These are phyloP conservation scores for Nigrospora osmanthi DNA, from an alignment of 2,329 filamentous ascomycete species.

Conservation along the genomic window DNA sequence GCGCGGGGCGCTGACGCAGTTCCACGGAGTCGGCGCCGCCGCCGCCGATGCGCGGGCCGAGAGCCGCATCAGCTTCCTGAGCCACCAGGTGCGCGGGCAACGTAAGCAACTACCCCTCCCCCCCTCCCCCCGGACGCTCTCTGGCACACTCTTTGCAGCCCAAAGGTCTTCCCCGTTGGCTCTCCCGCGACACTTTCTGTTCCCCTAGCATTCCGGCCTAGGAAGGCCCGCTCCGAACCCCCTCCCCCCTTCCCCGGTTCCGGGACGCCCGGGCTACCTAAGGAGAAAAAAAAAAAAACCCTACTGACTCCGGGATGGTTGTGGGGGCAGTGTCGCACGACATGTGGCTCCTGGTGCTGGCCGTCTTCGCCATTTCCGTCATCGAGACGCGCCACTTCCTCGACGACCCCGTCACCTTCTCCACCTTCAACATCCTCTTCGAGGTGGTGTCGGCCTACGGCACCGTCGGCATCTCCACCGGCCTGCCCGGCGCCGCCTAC, in stretches of 20 bases:
- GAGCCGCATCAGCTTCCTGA: conserved; percentile 39
- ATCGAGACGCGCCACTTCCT: conserved; percentile 51
- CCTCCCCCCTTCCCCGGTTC: too few relatives aligned
- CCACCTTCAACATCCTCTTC: conserved; percentile 53
- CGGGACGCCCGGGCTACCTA: too few relatives aligned
- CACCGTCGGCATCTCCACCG: conserved; percentile 53
- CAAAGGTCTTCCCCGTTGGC: too few relatives aligned
- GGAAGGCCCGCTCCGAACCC: too few relatives aligned
- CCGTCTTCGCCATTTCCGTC: conserved; percentile 50
- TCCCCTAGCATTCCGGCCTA: too few relatives aligned
- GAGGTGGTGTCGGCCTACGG: conserved; percentile 52
- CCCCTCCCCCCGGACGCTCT: too few relatives aligned
- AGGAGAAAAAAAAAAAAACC: too few relatives aligned
- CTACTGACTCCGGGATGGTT: too few relatives aligned
- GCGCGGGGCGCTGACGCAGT: conserved; percentile 26
- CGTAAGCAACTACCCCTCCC: conserved; percentile 11
- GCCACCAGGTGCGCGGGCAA: conserved; percentile 54
- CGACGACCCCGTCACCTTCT: conserved; percentile 41
- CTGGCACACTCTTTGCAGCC: too few relatives aligned
- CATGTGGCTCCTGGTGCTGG: conserved; percentile 57
- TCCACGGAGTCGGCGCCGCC: conserved; percentile 34
- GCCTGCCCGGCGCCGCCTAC: conserved; percentile 43
- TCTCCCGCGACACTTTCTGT: too few relatives aligned
- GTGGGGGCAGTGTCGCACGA: conserved; percentile 45
- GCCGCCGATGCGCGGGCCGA: conserved; percentile 11